phyloP scores from a whole-genome alignment of 2,329 filamentous ascomycete genomes.

The Akanthomyces lecanii region DNA sequence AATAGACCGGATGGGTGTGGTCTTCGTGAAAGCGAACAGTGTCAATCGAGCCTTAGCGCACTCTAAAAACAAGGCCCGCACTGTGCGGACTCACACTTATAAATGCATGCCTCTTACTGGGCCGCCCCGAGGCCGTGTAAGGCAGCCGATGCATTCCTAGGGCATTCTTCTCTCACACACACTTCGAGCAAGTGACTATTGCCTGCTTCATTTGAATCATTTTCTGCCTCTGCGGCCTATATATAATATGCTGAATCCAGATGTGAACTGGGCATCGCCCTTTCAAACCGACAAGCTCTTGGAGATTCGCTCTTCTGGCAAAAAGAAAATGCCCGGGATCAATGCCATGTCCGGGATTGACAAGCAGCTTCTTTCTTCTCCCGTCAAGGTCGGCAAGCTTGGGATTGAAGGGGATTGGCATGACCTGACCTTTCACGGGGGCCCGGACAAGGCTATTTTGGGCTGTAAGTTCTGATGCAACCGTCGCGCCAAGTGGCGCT shows the following conservation, averaged over 20 bases:
- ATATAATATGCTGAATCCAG: slow-evolving; percentile 16
- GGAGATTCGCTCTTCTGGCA: slow-evolving; percentile 53
- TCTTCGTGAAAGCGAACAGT: slow-evolving; percentile 1
- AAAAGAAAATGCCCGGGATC: slow-evolving; percentile 51
- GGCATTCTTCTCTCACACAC: slow-evolving; percentile 1
- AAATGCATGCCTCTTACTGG: not conserved
- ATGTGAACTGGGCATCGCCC: slow-evolving; percentile 38
- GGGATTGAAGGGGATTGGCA: slow-evolving; percentile 60
- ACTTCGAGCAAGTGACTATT: not conserved
- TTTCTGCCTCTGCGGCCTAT: not conserved
- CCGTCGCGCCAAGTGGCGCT: not conserved
- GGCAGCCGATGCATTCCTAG: not conserved
- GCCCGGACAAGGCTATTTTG: slow-evolving; percentile 59
- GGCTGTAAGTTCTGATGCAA: slow-evolving; percentile 39
- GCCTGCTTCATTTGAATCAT: not conserved
- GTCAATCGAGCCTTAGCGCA: not conserved
- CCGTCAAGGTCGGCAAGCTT: slow-evolving; percentile 41
- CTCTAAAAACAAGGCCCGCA: not conserved
- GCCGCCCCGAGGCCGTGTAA: slow-evolving; percentile 3
- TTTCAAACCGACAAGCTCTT: slow-evolving; percentile 47
- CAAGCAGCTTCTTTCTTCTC: slow-evolving; percentile 42
- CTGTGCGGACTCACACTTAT: slow-evolving; percentile 11
- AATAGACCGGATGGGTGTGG: not conserved
- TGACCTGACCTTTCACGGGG: slow-evolving; percentile 58
- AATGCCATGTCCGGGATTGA: slow-evolving; percentile 53